A percentile compares a stretch with the other conserved stretches of the same genome.
These are phyloP conservation scores for Arachis hypogaea DNA, from an alignment of 306 rosid species.

Conservation along the genomic window DNA sequence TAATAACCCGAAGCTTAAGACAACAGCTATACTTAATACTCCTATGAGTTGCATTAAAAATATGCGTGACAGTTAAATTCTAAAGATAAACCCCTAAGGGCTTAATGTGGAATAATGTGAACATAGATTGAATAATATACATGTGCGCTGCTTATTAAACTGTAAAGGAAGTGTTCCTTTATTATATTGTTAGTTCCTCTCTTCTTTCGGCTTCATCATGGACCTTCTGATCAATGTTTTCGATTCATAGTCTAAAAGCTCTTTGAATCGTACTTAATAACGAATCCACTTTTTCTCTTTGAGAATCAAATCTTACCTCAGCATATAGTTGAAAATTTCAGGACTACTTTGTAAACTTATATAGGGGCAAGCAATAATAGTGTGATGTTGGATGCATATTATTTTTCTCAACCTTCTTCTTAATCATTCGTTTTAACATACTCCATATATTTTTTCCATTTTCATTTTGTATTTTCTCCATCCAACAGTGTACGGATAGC, in stretches of 20 bases:
- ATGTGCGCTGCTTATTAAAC: background rate
- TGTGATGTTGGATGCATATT: background rate
- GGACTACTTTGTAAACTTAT: conserved; percentile 13
- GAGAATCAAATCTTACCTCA: conserved; percentile 39
- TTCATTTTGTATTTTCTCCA: too few relatives aligned
- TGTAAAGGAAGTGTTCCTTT: conserved; percentile 14
- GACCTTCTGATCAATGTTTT: conserved; percentile 15
- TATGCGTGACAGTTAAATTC: too few relatives aligned
- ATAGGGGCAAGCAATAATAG: background rate
- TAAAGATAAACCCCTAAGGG: background rate
- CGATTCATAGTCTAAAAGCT: conserved; percentile 28
- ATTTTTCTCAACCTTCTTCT: background rate
- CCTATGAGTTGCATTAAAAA: too few relatives aligned
- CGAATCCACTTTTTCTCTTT: conserved; percentile 43
- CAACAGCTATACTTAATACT: too few relatives aligned
- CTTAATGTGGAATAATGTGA: conserved; percentile 25
- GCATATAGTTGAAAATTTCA: conserved; percentile 36
- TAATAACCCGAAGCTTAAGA: too few relatives aligned
- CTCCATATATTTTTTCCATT: too few relatives aligned
- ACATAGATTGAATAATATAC: conserved; percentile 11
- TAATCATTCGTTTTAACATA: too few relatives aligned
- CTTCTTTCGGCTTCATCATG: conserved; percentile 44
- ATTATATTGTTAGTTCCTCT: conserved; percentile 13
- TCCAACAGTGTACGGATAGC: too few relatives aligned
- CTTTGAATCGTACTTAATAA: conserved; percentile 37